Evolutionary conservation across 2,329 filamentous ascomycete genomes (phyloP).

Genomic region (Aspergillus eucalypticola): DNA sequence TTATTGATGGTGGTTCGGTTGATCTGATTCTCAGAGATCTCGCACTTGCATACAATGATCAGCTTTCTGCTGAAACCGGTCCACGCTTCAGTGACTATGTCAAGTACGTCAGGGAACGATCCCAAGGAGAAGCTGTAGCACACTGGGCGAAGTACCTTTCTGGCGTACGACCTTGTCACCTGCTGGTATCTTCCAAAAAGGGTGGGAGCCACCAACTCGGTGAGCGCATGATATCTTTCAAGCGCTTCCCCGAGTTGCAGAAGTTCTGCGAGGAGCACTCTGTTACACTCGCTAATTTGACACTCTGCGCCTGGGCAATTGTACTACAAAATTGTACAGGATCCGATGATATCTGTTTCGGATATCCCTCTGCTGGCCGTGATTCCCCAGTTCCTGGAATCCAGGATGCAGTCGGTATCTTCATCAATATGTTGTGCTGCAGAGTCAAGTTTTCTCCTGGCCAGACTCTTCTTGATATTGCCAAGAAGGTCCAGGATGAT

Average conservation of each 20-base stretch:
- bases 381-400: slow-evolving; percentile 50
- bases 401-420: slow-evolving; percentile 50
- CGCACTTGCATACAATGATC: slow-evolving; percentile 33
- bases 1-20: slow-evolving; percentile 41
- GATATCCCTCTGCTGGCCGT: slow-evolving; percentile 43
- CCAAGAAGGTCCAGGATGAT: slow-evolving; percentile 49
- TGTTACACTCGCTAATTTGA: slow-evolving; percentile 39
- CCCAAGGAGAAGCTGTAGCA: slow-evolving; percentile 27
- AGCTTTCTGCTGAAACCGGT: slow-evolving; percentile 28
- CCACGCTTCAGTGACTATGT: slow-evolving; percentile 43
- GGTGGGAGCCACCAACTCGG: slow-evolving; percentile 24
- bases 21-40: slow-evolving; percentile 36
- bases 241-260: slow-evolving; percentile 33
- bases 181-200: slow-evolving; percentile 7
- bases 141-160: slow-evolving; percentile 41
- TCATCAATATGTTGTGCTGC: slow-evolving; percentile 59
- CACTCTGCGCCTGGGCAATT: slow-evolving; percentile 43
- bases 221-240: slow-evolving; percentile 31
- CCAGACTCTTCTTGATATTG: slow-evolving; percentile 40
- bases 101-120: slow-evolving; percentile 32
- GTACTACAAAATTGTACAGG: slow-evolving; percentile 35
- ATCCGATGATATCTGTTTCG: slow-evolving; percentile 45
- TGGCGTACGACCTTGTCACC: slow-evolving; percentile 19
- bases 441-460: slow-evolving; percentile 43
- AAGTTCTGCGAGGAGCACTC: slow-evolving; percentile 33